Evolutionary conservation across 164 flowering plant genomes (phyloP), one percentile per base, ranked within the genome.

Genomic region (Aristolochia contorta): DNA sequence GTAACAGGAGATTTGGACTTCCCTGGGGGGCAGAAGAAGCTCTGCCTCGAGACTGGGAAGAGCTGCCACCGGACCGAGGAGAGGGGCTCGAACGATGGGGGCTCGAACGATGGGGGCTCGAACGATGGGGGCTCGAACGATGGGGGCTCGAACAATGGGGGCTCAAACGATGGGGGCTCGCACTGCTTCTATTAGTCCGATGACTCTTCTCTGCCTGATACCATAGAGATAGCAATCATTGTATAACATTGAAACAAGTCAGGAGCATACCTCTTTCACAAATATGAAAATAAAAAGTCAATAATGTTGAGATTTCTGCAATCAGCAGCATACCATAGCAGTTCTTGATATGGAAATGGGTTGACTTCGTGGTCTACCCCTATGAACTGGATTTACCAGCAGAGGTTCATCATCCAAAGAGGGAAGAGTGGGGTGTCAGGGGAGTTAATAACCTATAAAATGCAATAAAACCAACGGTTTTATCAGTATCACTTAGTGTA

Each of bases 351-450:
- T 81, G 58, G 96, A 56, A 72, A 84, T 77, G 47, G 94, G 91
- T 66, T 84, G 92, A 75, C 82, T 86, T 60, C 82, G 80, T 61
- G 91, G 84, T 70, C 99, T 79, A 20, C 97, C 96, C 65, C 86
- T 82, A 25, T 63, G 76, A 24, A 75, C 71, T 74, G 63, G 66
- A 69, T 69, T 77, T 66, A 57, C 72, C 46, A 81, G 64, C 37
- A 78, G 75, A 43, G 80, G 66, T 65, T 91, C 97, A 66, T 88
- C 94, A 52, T 94, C 97, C 84, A 94, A 65, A 14, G 96, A 89
- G 65, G 81, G 80, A 63, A 94, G 37, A 94, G 94, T n/a, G 97
- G 99, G n/a, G 96, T 87, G 27, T 84, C 97, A 0, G 99, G 99
- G 99, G 99, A 72, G 99, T 94, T 59, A 91, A 71, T 57, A 94